Conservation (phyloP, 2,329 filamentous ascomycete species). For the Thelonectria blattea region DNA sequence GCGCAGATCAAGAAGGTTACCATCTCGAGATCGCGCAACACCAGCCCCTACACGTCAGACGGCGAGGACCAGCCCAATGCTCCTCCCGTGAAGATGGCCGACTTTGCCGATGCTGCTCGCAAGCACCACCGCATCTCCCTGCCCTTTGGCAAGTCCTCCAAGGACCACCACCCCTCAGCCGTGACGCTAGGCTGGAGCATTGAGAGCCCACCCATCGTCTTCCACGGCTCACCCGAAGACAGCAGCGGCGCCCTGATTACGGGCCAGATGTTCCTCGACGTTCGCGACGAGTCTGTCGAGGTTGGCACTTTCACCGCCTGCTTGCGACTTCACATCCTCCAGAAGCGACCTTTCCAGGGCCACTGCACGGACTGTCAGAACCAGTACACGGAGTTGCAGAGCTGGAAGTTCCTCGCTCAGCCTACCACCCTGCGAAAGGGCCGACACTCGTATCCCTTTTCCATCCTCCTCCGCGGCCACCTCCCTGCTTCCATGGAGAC, state of each 20-base stretch:
- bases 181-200: conserved; percentile 64
- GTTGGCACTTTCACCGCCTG: conserved; percentile 76
- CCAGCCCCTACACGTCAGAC: conserved; percentile 46
- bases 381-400: conserved; percentile 75
- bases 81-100: conserved; percentile 46
- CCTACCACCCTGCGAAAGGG: conserved; percentile 59
- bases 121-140: conserved; percentile 52
- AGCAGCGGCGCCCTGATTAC: conserved; percentile 88
- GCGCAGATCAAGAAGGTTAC: conserved; percentile 54
- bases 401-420: conserved; percentile 76
- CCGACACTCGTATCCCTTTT: conserved; percentile 84
- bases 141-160: conserved; percentile 50
- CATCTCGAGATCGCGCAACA: conserved; percentile 40
- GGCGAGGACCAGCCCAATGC: conserved; percentile 41
- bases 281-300: conserved; percentile 70
- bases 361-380: conserved; percentile 80
- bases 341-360: conserved; percentile 80
- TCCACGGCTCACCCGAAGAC: conserved; percentile 75
- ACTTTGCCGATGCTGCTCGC: conserved; percentile 47
- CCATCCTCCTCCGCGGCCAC: conserved; percentile 81
- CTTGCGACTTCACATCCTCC: conserved; percentile 72
- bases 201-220: conserved; percentile 85
- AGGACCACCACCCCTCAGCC: conserved; percentile 50
- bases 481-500: conserved; percentile 85
- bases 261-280: conserved; percentile 76